Evolutionary conservation across 306 rosid species (phyloP).

Genomic region (Spatholobus suberectus): DNA sequence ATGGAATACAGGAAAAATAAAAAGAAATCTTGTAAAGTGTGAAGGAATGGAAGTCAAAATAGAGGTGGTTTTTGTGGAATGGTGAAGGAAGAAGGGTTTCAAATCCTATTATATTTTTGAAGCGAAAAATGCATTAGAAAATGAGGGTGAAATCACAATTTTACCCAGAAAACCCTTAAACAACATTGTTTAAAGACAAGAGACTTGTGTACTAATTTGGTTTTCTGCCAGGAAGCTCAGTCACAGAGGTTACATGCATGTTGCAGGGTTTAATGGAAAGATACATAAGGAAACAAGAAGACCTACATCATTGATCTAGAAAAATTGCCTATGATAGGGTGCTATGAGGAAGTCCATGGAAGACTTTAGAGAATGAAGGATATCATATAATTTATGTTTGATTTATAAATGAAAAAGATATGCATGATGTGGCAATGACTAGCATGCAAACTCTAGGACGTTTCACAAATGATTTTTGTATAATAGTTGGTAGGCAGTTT

Average conservation of each 20-base stretch:
- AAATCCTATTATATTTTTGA: background rate
- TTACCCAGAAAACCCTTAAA: background rate
- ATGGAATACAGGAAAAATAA: background rate
- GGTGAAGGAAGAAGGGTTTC: background rate
- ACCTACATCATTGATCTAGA: background rate
- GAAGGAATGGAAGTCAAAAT: background rate
- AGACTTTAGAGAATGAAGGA: background rate
- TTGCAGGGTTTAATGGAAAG: background rate
- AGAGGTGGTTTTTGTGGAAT: background rate
- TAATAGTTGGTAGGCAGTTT: background rate
- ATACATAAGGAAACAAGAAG: background rate
- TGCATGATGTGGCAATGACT: background rate
- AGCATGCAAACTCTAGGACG: background rate
- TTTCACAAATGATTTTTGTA: background rate
- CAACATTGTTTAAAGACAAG: background rate
- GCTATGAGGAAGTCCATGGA: background rate
- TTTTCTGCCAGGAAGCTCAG: constrained; percentile 1
- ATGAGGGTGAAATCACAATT: background rate
- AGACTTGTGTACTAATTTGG: background rate
- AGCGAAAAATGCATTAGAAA: background rate
- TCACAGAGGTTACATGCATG: background rate
- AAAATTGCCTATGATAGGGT: background rate
- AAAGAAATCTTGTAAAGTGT: background rate
- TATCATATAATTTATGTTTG: background rate
- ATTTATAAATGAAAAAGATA: background rate